phyloP scores from a whole-genome alignment of 2,329 filamentous ascomycete genomes.

The Hypoxylon sp. region DNA sequence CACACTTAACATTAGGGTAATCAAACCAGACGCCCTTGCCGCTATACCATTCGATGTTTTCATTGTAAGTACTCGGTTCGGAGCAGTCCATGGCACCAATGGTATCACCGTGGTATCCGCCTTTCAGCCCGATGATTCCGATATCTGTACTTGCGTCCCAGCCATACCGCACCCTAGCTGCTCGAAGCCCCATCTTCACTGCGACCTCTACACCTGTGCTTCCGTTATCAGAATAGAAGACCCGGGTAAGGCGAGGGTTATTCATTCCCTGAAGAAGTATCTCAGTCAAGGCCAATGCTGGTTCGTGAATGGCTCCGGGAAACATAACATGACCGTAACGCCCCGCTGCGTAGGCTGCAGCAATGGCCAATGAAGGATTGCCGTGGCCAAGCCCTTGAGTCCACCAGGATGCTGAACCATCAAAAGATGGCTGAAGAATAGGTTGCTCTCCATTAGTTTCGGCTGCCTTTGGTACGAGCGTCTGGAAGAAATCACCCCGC shows the following conservation, averaged over 20 bases:
- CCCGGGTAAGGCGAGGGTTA: conserved; percentile 72
- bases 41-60: conserved; percentile 86
- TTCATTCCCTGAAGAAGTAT: conserved; percentile 65
- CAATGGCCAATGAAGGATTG: conserved; percentile 74
- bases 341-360: conserved; percentile 82
- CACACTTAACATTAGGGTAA: conserved; percentile 75
- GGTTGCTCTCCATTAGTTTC: conserved; percentile 33
- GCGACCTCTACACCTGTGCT: conserved; percentile 87
- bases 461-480: conserved; percentile 41
- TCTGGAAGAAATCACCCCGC: conserved; percentile 80
- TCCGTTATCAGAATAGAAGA: conserved; percentile 86
- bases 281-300: conserved; percentile 75
- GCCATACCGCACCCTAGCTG: conserved; percentile 70
- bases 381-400: conserved; percentile 87
- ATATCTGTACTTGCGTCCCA: conserved; percentile 68
- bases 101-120: conserved; percentile 87
- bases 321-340: conserved; percentile 92
- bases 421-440: conserved; percentile 73
- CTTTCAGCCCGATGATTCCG: conserved; percentile 76
- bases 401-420: conserved; percentile 91
- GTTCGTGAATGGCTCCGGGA: conserved; percentile 79
- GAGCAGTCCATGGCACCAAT: conserved; percentile 89
- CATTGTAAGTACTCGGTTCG: conserved; percentile 79
- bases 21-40: conserved; percentile 84
- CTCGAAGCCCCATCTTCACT: conserved; percentile 83